Percentiles rank a stretch among this genome's conserved stretches.
These are phyloP conservation scores for Cyberlindnera saturnus DNA, from an alignment of 805 yeast genomes.

Conservation along the genomic window DNA sequence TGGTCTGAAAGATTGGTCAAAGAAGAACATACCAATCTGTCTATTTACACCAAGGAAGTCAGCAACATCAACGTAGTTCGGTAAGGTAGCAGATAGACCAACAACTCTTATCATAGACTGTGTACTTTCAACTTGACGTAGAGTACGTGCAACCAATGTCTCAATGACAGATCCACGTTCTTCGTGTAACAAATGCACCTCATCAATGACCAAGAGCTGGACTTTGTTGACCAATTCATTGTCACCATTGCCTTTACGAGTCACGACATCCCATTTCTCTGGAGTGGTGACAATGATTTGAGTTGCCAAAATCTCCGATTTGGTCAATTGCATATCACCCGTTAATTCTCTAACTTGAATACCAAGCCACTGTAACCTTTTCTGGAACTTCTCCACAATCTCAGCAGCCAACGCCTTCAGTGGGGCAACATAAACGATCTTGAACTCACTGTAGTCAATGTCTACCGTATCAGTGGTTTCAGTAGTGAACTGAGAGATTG, in stretches of 20 bases:
- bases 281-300: conserved; percentile 93
- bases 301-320: conserved; percentile 71
- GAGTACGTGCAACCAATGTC: conserved; percentile 88
- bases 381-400: conserved; percentile 83
- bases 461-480: conserved; percentile 49
- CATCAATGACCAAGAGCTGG: conserved; percentile 84
- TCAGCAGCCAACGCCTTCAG: conserved; percentile 94
- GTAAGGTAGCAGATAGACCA: conserved; percentile 90
- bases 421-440: conserved; percentile 90
- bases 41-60: conserved; percentile 91
- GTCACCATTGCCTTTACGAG: conserved; percentile 89
- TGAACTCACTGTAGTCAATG: conserved; percentile 78
- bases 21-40: conserved; percentile 87
- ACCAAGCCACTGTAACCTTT: conserved; percentile 78
- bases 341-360: conserved; percentile 83
- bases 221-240: conserved; percentile 79
- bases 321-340: conserved; percentile 91
- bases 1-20: conserved; percentile 90
- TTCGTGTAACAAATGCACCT: conserved; percentile 93
- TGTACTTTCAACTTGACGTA: conserved; percentile 89
- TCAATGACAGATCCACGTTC: conserved; percentile 98
- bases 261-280: conserved; percentile 96
- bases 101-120: conserved; percentile 93
- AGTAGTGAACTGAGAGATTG: conserved; percentile 65
- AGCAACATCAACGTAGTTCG: conserved; percentile 88